Evolutionary conservation across 163 green algal genomes (phyloP), one percentile per base, ranked within the genome.

Genomic region (Volvox carteri): DNA sequence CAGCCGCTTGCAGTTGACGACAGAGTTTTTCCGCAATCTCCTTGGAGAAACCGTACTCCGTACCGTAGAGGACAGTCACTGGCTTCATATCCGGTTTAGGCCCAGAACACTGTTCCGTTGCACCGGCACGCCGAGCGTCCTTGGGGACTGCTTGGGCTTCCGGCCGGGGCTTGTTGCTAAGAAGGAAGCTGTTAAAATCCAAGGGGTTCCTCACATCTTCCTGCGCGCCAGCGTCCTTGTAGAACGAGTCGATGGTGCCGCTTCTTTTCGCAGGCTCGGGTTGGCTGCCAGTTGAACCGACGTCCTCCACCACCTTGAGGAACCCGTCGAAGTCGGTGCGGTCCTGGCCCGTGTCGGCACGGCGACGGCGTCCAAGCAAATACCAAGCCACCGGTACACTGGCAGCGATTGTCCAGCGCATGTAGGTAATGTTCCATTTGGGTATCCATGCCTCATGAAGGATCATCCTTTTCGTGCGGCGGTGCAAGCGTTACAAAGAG

Each of bases 11-110:
- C 23, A 98, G 83, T 42, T 84, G 37, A 9, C 37, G 46, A 2
- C 62, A 84, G n/a, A 98, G 84, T 76, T 94, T 96, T 90, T 98
- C 95, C 9, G 96, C 95, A 75, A 99, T 95, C 88, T 98, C 96
- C 84, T 96, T 96, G 12, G 93, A 95, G 50, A 98, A 98, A 39
- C 97, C 97, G 88, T 96, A 99, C 91, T 99, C 97, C 0, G 97
- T 99, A 72, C 97, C 97, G 88, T 95, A 98, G 78, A 98, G 42
- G 3, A 99, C 91, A 41, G 86, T 58, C 77, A 95, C 87, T 8
- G 87, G 85, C n/a, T 81, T 91, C 42, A 87, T 88, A 37, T 92
- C 78, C 1, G 87, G 56, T 14, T 52, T 74, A 6, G 78, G 76
- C 0, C 79, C 70, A 3, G n/a, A 0, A 21, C 54, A 35, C 35